Evolutionary conservation across 805 yeast genomes (phyloP).

Genomic region (Torulaspora delbrueckii): DNA sequence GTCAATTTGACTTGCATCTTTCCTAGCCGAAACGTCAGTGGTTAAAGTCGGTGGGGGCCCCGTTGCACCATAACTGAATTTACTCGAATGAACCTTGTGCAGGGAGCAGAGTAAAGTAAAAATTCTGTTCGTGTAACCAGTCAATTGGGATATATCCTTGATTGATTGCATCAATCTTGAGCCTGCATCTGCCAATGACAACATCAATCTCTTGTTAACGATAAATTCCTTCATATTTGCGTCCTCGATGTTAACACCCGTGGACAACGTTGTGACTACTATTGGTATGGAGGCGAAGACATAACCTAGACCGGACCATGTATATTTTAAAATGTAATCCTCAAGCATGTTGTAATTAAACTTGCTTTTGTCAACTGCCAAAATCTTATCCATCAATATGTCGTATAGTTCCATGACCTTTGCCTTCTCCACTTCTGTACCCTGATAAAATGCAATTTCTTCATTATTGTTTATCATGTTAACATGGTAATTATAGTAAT

Average conservation of each 20-base stretch:
- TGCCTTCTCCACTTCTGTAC: conserved; percentile 68
- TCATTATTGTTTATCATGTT: conserved; percentile 84
- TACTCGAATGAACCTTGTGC: conserved; percentile 71
- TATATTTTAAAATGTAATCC: conserved; percentile 80
- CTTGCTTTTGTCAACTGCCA: conserved; percentile 51
- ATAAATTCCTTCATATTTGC: conserved; percentile 80
- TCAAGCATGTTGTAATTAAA: conserved; percentile 70
- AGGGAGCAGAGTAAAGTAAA: conserved; percentile 69
- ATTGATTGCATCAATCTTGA: conserved; percentile 90
- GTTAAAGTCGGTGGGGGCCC: conserved; percentile 17
- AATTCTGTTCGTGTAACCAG: conserved; percentile 86
- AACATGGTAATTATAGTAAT: conserved; percentile 79
- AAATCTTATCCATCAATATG: conserved; percentile 50
- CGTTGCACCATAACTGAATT: conserved; percentile 38
- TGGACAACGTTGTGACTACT: conserved; percentile 48
- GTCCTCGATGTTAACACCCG: conserved; percentile 38
- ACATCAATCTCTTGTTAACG: conserved; percentile 83
- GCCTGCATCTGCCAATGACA: conserved; percentile 92
- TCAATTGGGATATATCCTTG: conserved; percentile 83
- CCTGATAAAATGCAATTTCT: conserved; percentile 92
- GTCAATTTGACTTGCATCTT: conserved; percentile 4
- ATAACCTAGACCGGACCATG: conserved; percentile 96
- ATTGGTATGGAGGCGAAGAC: conserved; percentile 87
- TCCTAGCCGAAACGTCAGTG: conserved; percentile 1
- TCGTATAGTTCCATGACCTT: conserved; percentile 59